A percentile compares a stretch with the other conserved stretches of the same genome.
phyloP scores from a whole-genome alignment of 805 yeast genomes.

The Kodamaea kakaduensis region DNA sequence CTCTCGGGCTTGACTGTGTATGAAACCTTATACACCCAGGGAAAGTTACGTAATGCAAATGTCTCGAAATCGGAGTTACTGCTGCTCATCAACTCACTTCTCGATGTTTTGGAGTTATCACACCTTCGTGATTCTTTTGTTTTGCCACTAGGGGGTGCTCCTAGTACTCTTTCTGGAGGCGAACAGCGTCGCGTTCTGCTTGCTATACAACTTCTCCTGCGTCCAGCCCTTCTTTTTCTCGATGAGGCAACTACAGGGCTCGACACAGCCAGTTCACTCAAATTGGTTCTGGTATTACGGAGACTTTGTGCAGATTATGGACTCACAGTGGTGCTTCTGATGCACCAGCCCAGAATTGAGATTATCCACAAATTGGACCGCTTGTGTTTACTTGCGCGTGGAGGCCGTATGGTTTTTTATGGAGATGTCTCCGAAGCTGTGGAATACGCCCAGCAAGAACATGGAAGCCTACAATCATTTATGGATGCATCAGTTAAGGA shows the following conservation, averaged over 20 bases:
- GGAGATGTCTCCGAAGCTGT: constrained; percentile 18
- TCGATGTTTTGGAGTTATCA: constrained; percentile 60
- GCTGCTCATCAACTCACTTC: constrained; percentile 52
- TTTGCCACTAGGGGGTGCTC: constrained; percentile 28
- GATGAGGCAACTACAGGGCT: constrained; percentile 30
- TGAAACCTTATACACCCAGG: constrained; percentile 68
- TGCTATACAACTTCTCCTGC: constrained; percentile 23
- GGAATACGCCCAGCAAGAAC: constrained; percentile 2
- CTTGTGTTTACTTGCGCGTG: constrained; percentile 23
- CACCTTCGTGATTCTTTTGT: constrained; percentile 60
- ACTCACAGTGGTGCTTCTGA: constrained; percentile 21
- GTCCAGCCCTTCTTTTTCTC: constrained; percentile 22
- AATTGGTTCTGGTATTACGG: constrained; percentile 19
- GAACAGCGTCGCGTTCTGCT: constrained; percentile 24
- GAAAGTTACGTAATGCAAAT: constrained; percentile 58
- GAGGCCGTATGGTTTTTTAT: constrained; percentile 23
- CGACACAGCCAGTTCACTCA: constrained; percentile 25
- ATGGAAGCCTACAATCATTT: constrained; percentile 8
- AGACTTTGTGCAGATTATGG: constrained; percentile 22
- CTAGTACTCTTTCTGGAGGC: constrained; percentile 22
- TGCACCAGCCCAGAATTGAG: constrained; percentile 26
- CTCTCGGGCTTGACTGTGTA: constrained; percentile 67
- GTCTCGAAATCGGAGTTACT: not conserved
- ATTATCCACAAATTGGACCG: constrained; percentile 21
- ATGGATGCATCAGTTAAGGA: constrained; percentile 15